phyloP scores from a whole-genome alignment of 2,329 filamentous ascomycete genomes.

The Camillea tinctor region DNA sequence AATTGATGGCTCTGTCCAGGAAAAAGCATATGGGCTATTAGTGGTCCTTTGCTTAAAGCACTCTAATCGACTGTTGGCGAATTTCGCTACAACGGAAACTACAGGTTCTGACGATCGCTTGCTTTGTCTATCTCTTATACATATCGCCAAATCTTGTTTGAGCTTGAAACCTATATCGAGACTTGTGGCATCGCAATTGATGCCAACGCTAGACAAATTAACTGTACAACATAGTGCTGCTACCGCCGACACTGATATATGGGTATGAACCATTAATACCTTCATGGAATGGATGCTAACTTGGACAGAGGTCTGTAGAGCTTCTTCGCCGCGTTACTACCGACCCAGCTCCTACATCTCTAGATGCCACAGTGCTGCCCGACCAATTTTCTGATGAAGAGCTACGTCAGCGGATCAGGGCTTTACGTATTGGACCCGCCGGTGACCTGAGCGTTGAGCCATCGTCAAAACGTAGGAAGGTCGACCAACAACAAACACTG shows the following conservation, averaged over 20 bases:
- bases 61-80: slow-evolving; percentile 33
- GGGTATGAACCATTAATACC: slow-evolving; percentile 31
- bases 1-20: slow-evolving; percentile 21
- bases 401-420: slow-evolving; percentile 23
- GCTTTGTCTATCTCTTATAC: slow-evolving; percentile 39
- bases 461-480: slow-evolving; percentile 34
- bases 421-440: slow-evolving; percentile 16
- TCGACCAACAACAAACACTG: slow-evolving; percentile 22
- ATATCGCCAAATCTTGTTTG: slow-evolving; percentile 38
- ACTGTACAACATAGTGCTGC: slow-evolving; percentile 32
- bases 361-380: slow-evolving; percentile 17
- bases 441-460: slow-evolving; percentile 16
- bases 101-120: slow-evolving; percentile 31
- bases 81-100: slow-evolving; percentile 28
- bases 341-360: slow-evolving; percentile 17
- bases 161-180: slow-evolving; percentile 34
- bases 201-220: slow-evolving; percentile 41
- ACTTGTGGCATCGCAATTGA: slow-evolving; percentile 42
- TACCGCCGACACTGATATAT: slow-evolving; percentile 39
- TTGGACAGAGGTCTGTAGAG: slow-evolving; percentile 30
- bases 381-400: slow-evolving; percentile 27
- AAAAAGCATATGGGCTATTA: slow-evolving; percentile 40
- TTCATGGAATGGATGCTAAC: slow-evolving; percentile 21
- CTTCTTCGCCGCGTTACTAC: slow-evolving; percentile 27
- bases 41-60: slow-evolving; percentile 43